Evolutionary conservation across 2,329 filamentous ascomycete species (phyloP).

Genomic region (Fusarium sp.): DNA sequence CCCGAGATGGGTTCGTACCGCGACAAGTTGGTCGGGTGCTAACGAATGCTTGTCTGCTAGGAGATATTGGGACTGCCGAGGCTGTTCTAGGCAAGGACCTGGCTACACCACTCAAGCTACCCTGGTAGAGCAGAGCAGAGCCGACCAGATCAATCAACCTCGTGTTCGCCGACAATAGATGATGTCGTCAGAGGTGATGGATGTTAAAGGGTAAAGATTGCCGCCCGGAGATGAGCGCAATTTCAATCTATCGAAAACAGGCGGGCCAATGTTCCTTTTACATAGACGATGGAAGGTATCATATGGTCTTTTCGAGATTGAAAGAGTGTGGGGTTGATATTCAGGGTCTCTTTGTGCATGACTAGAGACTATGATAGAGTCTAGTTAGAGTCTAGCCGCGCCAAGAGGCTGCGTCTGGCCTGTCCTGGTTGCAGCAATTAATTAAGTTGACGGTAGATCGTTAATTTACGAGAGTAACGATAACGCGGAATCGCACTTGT

Average conservation of each 20-base stretch:
- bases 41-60: slow-evolving; percentile 44
- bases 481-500: slow-evolving; percentile 2
- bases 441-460: slow-evolving; percentile 16
- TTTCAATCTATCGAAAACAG: slow-evolving; percentile 14
- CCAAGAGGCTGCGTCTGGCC: slow-evolving; percentile 20
- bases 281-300: slow-evolving; percentile 25
- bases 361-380: slow-evolving; percentile 17
- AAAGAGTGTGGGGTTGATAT: slow-evolving; percentile 35
- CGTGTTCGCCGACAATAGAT: background rate
- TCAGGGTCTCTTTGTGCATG: slow-evolving; percentile 28
- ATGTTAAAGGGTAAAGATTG: slow-evolving; percentile 3
- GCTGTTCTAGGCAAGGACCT: slow-evolving; percentile 68
- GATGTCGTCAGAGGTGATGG: background rate
- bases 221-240: slow-evolving; percentile 31
- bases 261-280: slow-evolving; percentile 2
- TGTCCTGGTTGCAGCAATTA: slow-evolving; percentile 7
- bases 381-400: background rate
- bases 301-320: slow-evolving; percentile 4
- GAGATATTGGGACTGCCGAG: slow-evolving; percentile 75
- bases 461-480: slow-evolving; percentile 18
- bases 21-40: slow-evolving; percentile 8
- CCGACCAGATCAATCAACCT: slow-evolving; percentile 4
- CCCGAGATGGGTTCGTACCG: slow-evolving; percentile 1
- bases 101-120: slow-evolving; percentile 70
- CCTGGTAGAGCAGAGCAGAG: slow-evolving; percentile 60